Base-by-base conservation (phyloP, 768 basidiomycete genomes). In the Chiua virens region DNA sequence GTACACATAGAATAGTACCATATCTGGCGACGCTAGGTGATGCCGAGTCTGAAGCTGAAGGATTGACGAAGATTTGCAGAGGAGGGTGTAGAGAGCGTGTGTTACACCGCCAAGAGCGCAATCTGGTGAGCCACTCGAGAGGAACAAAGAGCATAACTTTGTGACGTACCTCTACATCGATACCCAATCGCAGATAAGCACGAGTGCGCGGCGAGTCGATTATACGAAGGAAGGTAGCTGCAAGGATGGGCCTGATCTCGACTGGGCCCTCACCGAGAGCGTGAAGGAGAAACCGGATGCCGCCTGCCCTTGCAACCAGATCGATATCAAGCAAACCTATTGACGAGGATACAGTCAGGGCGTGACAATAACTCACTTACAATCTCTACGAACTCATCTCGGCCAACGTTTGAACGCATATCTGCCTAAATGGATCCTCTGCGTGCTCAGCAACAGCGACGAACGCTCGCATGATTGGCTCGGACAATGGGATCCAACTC, bases 361-460 rank as follows among this genome's bases (percentile, higher is more conserved):
- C 3, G 35, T 28, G 57, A 28, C 45, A 47, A 47, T 38, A 47
- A 42, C 41, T 50, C 32, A 39, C 51, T 43, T 30, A 42, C 23
- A 32, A 41, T 34, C 47, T 34, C 52, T 41, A 67, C 89, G 58
- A 56, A 95, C 95, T 73, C 45, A 98, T 89, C 74, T 98, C 97
- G 0, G 89, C 80, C 47, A 99, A 70, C 0, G 92, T 97, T 68
- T 94, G 85, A 28, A 98, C 77, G 41, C 86, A 90, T 43, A 92
- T 82, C 1, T 80, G 75, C 50, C 88, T 78, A 62, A 98, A 89
- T 1, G 89, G 86, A 61, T 98, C 97, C 57, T 98, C 97, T 10
- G 81, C 77, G 50, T 92, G 89, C 66, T 99, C 97, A 0, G 95
- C 93, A 13, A 97, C 82, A 9, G 95, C 91, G 36, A 98, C 83